Percentiles rank a stretch among this genome's conserved stretches.
Evolutionary conservation across 208 protist genomes (phyloP).

Genomic region (Crithidia brevicula): DNA sequence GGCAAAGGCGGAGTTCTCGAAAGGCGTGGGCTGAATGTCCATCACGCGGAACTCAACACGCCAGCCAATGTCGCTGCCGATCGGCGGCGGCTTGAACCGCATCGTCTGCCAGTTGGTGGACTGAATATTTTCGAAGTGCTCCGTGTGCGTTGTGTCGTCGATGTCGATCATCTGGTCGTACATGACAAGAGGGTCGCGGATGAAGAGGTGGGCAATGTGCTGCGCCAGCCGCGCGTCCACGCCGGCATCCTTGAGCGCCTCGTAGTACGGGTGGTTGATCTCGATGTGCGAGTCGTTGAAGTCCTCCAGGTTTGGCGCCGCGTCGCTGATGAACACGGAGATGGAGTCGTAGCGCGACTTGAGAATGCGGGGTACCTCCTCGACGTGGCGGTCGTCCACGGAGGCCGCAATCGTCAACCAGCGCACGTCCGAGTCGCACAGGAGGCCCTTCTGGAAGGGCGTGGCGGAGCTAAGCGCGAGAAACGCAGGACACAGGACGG

Average conservation of each 20-base stretch:
- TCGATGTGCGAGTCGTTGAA: slow-evolving; percentile 89
- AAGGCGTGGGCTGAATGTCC: slow-evolving; percentile 97
- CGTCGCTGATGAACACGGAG: slow-evolving; percentile 90
- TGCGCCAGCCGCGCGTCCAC: slow-evolving; percentile 95
- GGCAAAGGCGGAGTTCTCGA: slow-evolving; percentile 99
- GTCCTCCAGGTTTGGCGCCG: slow-evolving; percentile 58
- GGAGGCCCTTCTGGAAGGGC: slow-evolving; percentile 96
- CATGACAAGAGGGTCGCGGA: slow-evolving; percentile 98
- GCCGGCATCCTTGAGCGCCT: slow-evolving; percentile 68
- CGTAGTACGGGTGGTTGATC: slow-evolving; percentile 88
- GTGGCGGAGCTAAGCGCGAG: slow-evolving; percentile 97
- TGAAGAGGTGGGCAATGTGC: slow-evolving; percentile 98
- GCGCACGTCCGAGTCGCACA: slow-evolving; percentile 96
- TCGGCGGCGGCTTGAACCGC: slow-evolving; percentile 96
- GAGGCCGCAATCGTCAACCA: slow-evolving; percentile 96
- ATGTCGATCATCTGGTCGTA: slow-evolving; percentile 95
- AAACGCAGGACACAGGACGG: slow-evolving; percentile 94
- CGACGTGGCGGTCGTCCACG: slow-evolving; percentile 96
- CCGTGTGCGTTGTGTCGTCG: slow-evolving; percentile 92
- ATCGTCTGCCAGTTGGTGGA: slow-evolving; percentile 99
- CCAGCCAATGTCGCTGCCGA: slow-evolving; percentile 92
- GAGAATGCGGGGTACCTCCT: slow-evolving; percentile 90
- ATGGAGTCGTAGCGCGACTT: slow-evolving; percentile 98
- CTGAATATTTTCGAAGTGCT: slow-evolving; percentile 99
- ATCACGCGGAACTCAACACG: slow-evolving; percentile 98